These are phyloP conservation scores for Neurospora sp. DNA, from an alignment of 495 filamentous ascomycete species.

Conservation along the genomic window DNA sequence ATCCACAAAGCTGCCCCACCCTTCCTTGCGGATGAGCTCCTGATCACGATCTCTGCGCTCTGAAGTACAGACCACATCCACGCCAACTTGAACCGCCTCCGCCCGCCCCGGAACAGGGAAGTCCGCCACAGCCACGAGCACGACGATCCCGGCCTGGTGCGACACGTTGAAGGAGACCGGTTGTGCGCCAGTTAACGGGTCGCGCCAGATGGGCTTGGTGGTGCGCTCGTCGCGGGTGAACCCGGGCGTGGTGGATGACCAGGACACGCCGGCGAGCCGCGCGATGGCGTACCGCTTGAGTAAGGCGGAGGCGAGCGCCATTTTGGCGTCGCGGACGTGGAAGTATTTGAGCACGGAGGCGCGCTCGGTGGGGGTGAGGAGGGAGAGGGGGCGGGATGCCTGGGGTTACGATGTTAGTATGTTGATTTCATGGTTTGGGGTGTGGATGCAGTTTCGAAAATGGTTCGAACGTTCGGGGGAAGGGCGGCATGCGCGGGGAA, in stretches of 20 bases:
- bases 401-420: slow-evolving; percentile 11
- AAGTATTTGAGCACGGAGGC: slow-evolving; percentile 44
- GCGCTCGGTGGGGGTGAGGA: slow-evolving; percentile 46
- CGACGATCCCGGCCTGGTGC: slow-evolving; percentile 75
- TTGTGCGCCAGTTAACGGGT: slow-evolving; percentile 16
- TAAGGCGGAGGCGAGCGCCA: slow-evolving; percentile 63
- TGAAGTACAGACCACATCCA: slow-evolving; percentile 66
- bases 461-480: background rate
- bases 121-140: slow-evolving; percentile 33
- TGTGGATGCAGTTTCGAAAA: background rate
- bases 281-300: slow-evolving; percentile 69
- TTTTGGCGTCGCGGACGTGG: slow-evolving; percentile 54
- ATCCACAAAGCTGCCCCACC: slow-evolving; percentile 59
- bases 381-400: slow-evolving; percentile 44
- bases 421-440: background rate
- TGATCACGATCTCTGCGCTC: slow-evolving; percentile 52
- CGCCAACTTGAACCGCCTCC: slow-evolving; percentile 39
- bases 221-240: slow-evolving; percentile 48
- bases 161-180: slow-evolving; percentile 76
- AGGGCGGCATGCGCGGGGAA: background rate
- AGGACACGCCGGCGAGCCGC: slow-evolving; percentile 50
- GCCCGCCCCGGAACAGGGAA: slow-evolving; percentile 12
- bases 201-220: slow-evolving; percentile 49
- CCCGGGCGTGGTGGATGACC: slow-evolving; percentile 40
- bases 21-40: slow-evolving; percentile 30